Percentiles rank a stretch among this genome's conserved stretches.
phyloP scores from a whole-genome alignment of 2,329 filamentous ascomycete genomes.

The Penicillium sp. region DNA sequence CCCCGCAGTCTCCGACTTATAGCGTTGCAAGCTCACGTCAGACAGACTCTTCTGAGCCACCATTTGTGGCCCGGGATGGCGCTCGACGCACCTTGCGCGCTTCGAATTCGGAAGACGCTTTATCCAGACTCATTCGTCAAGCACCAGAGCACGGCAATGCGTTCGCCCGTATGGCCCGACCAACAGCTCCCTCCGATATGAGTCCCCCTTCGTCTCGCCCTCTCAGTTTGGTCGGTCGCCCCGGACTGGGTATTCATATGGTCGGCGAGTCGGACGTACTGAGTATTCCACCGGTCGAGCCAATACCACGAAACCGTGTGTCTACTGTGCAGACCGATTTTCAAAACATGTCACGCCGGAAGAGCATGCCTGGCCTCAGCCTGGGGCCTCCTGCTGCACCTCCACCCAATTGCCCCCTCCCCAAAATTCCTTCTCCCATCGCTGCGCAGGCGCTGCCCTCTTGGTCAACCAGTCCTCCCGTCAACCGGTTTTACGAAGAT shows the following conservation, averaged over 20 bases:
- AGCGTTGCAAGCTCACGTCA: slow-evolving; percentile 25
- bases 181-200: slow-evolving; percentile 7
- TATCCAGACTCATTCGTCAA: slow-evolving; percentile 19
- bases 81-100: slow-evolving; percentile 24
- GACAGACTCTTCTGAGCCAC: slow-evolving; percentile 22
- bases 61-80: slow-evolving; percentile 11
- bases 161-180: slow-evolving; percentile 18
- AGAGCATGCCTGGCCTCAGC: slow-evolving; percentile 34
- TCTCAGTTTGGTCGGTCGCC: slow-evolving; percentile 20
- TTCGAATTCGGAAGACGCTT: slow-evolving; percentile 32
- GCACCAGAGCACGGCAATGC: slow-evolving; percentile 9
- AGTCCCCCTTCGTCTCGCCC: slow-evolving; percentile 21
- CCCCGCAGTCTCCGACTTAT: slow-evolving; percentile 34
- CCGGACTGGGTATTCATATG: slow-evolving; percentile 14
- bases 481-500: slow-evolving; percentile 21
- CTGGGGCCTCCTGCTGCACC: slow-evolving; percentile 32
- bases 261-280: slow-evolving; percentile 5
- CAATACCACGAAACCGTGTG: slow-evolving; percentile 14
- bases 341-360: slow-evolving; percentile 29
- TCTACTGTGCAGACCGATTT: slow-evolving; percentile 12
- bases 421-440: slow-evolving; percentile 30
- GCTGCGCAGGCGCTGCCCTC: slow-evolving; percentile 11
- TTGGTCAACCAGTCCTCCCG: slow-evolving; percentile 7
- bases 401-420: slow-evolving; percentile 35
- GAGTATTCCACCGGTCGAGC: slow-evolving; percentile 8